Conservation (phyloP, 2,329 filamentous ascomycete species). For the Polychaeton citri region DNA sequence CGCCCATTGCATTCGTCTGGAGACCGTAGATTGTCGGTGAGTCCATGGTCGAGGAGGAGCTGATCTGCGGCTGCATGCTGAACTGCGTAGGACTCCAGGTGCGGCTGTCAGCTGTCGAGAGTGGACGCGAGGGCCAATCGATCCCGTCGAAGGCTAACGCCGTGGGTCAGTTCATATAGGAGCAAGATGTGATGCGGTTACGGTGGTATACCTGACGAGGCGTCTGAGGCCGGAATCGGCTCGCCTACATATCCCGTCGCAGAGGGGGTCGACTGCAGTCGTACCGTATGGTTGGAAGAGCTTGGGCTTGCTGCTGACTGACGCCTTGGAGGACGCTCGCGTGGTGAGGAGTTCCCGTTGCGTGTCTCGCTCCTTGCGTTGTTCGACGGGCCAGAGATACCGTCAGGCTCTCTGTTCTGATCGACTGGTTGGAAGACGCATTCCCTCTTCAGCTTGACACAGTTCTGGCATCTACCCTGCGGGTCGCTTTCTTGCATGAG, state of each 20-base stretch:
- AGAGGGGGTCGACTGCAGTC: no score
- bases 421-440: conserved; percentile 89
- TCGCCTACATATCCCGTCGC: neutral
- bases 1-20: neutral
- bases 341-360: neutral
- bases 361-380: neutral
- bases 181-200: no score
- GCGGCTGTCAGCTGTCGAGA: no score
- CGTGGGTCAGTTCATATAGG: no score
- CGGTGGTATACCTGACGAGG: no score
- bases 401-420: conserved; percentile 6
- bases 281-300: no score
- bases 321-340: neutral
- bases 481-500: conserved; percentile 60
- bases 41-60: no score
- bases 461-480: conserved; percentile 75
- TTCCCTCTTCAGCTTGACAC: conserved; percentile 86
- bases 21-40: neutral
- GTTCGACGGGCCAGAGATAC: neutral
- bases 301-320: neutral
- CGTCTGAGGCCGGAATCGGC: neutral
- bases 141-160: no score
- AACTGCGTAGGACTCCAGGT: no score
- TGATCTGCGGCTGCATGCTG: no score
- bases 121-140: no score